Percentiles rank a stretch among this genome's conserved stretches.
Evolutionary conservation across 2,329 filamentous ascomycete species (phyloP).

Genomic region (Xylariaceae sp.): DNA sequence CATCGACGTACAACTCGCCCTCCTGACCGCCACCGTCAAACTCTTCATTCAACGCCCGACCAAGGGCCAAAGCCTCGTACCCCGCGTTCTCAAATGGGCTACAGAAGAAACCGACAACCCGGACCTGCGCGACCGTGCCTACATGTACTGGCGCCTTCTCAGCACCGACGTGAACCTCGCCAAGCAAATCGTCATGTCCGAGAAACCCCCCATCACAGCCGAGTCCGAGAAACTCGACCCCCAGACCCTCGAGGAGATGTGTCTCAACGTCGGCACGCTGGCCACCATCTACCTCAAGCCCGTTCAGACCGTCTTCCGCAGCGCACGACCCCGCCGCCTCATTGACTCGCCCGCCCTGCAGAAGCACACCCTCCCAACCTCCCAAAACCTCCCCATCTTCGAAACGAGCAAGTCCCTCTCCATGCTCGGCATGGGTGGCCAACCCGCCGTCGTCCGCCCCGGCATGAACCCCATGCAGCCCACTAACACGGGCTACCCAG

Average conservation of each 20-base stretch:
- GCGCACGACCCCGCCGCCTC: conserved; percentile 73
- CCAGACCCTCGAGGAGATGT: conserved; percentile 90
- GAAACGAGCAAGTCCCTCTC: conserved; percentile 58
- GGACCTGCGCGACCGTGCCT: conserved; percentile 88
- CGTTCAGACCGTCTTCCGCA: conserved; percentile 92
- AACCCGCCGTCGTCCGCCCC: conserved; percentile 47
- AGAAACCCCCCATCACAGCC: conserved; percentile 92
- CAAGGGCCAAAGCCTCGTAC: conserved; percentile 87
- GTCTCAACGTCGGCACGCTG: conserved; percentile 88
- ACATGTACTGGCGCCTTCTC: conserved; percentile 98
- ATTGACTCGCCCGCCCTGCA: conserved; percentile 83
- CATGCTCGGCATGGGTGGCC: conserved; percentile 50
- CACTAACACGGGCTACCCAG: too few species aligned
- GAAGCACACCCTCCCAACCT: conserved; percentile 58
- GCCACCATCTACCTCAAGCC: conserved; percentile 98
- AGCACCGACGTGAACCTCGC: conserved; percentile 86
- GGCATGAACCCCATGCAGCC: conserved; percentile 22
- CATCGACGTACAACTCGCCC: conserved; percentile 88
- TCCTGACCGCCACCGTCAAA: conserved; percentile 95
- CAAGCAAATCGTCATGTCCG: conserved; percentile 88
- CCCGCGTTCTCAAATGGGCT: conserved; percentile 94
- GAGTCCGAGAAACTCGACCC: conserved; percentile 93
- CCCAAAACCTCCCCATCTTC: conserved; percentile 42
- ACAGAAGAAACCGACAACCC: conserved; percentile 99
- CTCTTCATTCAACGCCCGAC: conserved; percentile 95